Base-by-base conservation (phyloP, 257 asterid genomes). In the Gynochthodes officinalis region DNA sequence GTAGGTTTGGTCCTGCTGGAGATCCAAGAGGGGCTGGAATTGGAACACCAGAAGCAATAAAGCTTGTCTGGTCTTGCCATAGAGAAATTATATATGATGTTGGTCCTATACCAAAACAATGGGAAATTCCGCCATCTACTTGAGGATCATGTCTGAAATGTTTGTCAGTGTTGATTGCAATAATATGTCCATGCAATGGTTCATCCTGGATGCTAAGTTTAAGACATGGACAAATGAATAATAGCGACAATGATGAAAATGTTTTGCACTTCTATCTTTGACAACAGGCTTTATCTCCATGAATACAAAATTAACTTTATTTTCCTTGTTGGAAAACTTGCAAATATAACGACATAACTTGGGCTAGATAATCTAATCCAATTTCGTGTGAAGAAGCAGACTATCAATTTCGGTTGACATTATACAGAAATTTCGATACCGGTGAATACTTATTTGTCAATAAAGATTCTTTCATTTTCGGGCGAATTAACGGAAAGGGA, bases 21-120 rank as follows among this genome's bases (percentile, higher is more conserved):
- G 98, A 91, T 76, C 97, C 96, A 30, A 82, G 91, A 75, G 95
- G 97, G 46, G 97, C 97, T 0, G 97, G 98, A 59, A 94, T 91
- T 33, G 98, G 97, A 53, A 91, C 96, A 43, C 96, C 96, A 0
- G 98, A 91, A 73, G 96, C 98, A 42, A 89, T 91, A 75, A 87
- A 83, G 82, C 92, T 94, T 1, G 97, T 94, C 1, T 94, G 97
- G 96, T 94, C 98, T 7, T 89, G 96, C 84, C 98, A 89, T 54
- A 77, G 97, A 68, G 97, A 89, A 73, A 78, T 91, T 73, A 94
- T 89, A 53, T 88, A 88, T 69, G 96, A 94, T 49, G 44, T 81
- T 13, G 97, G 96, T 21, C 96, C 98, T 1, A 25, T 89, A 52
- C 93, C 97, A 1, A 82, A 74, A 32, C 67, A 84, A 48, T 94